Percentiles rank a stretch among this genome's conserved stretches.
phyloP scores from a whole-genome alignment of 495 filamentous ascomycete species.

The Penicillium pancosmium region DNA sequence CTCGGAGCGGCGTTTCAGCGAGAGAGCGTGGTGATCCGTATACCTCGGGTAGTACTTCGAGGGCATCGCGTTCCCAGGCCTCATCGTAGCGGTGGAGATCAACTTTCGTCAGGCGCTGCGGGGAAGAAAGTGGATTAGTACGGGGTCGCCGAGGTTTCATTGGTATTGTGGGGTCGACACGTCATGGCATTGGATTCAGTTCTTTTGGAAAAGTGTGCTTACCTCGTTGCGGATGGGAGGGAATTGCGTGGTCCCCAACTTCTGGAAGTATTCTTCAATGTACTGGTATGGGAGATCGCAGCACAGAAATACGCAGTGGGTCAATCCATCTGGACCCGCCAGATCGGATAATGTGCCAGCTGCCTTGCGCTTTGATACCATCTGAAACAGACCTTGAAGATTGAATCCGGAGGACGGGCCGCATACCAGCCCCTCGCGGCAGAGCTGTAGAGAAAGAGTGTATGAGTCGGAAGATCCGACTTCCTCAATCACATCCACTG shows the following conservation, averaged over 20 bases:
- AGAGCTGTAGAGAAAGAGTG: constrained; percentile 55
- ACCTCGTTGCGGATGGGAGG: constrained; percentile 61
- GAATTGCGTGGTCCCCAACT: constrained; percentile 53
- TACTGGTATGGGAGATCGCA: constrained; percentile 68
- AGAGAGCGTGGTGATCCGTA: constrained; percentile 33
- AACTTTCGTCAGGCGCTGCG: constrained; percentile 48
- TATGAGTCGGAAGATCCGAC: constrained; percentile 58
- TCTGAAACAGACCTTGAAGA: constrained; percentile 56
- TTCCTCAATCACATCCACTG: constrained; percentile 56
- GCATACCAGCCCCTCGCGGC: constrained; percentile 59
- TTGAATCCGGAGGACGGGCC: constrained; percentile 64
- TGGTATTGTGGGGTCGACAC: not conserved
- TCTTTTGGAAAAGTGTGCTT: constrained; percentile 10
- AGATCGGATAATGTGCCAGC: constrained; percentile 46
- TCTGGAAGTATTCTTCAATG: constrained; percentile 60
- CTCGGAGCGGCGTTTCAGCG: constrained; percentile 24
- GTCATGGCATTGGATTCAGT: constrained; percentile 3
- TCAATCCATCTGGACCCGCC: constrained; percentile 46
- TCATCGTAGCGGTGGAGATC: constrained; percentile 59
- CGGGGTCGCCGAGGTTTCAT: not conserved
- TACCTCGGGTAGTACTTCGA: constrained; percentile 42
- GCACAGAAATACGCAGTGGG: constrained; percentile 62
- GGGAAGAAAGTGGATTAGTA: not conserved
- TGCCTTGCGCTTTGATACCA: constrained; percentile 49
- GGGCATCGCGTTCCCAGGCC: constrained; percentile 50